Base-by-base conservation (phyloP, 2,329 filamentous ascomycete genomes). In the Shiraia sp. region DNA sequence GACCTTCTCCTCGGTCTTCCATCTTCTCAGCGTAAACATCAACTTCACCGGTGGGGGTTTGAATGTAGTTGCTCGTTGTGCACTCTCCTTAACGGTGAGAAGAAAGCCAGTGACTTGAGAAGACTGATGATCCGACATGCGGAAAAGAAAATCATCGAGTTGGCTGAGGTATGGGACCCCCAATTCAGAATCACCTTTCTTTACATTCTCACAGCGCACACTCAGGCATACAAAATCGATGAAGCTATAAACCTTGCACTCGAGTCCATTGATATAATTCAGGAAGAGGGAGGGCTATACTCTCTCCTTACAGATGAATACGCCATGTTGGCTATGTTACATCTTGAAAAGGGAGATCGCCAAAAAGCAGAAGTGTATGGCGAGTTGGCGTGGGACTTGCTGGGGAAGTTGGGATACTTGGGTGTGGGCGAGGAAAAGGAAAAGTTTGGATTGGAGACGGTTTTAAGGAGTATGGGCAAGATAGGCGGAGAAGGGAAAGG, bases 41-140 rank as follows among this genome's bases (percentile, higher is more conserved):
- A 35, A 6, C 45, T 60, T 33, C 24, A 42, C 1, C 46, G 47
- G 27, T 62, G 58, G 58, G 57, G 51, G 15, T 62, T 62, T 47
- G 50, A 28, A n/a, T 61, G 59, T 32, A 51, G 46, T 16, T 62
- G 55, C 39, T 8, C 19, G 8, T 22, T 10, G 6, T 14, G 25
- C 6, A 3, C 12, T 14, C 34, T n/a, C n/a, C n/a, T 30, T n/a
- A 9, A 29, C 13, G 10, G 1, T 23, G 22, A 24, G 30, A 12
- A 30, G 32, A 34, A 7, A 27, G 27, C 35, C 28, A 3, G 53
- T 44, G 54, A 55, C 34, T 22, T 35, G 13, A 44, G 48, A 13
- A 42, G 50, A 28, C 14, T 4, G 1, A 32, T 41, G 16, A 52
- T 54, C 37, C 12, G 13, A 3, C 17, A 32, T 10, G 9, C 28